A percentile compares a stretch with the other conserved stretches of the same genome.
Conservation (phyloP, 768 basidiomycete genomes). For the Mycena rosella region DNA sequence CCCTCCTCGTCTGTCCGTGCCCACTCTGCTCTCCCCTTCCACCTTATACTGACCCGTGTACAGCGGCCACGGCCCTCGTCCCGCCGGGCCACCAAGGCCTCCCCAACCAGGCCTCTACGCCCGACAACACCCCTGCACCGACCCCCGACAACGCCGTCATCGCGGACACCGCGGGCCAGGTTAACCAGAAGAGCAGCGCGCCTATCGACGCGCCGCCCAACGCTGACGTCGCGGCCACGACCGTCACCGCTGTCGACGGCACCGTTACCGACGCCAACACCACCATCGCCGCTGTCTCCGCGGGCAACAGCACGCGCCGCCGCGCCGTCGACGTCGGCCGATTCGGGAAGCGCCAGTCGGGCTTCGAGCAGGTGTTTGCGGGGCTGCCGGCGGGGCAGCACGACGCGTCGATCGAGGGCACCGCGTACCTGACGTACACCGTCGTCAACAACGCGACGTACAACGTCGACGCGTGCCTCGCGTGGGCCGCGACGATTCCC, state of each 20-base stretch:
- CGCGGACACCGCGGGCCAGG: conserved; percentile 21
- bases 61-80: conserved; percentile 41
- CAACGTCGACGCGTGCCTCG: conserved; percentile 57
- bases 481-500: conserved; percentile 52
- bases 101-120: conserved; percentile 24
- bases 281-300: conserved; percentile 32
- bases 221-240: conserved; percentile 38
- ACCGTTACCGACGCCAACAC: too few species aligned
- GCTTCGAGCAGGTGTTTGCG: conserved; percentile 50
- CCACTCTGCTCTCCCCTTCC: not conserved
- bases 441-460: conserved; percentile 61
- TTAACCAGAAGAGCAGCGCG: conserved; percentile 34
- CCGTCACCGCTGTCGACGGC: conserved; percentile 61
- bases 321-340: conserved; percentile 20
- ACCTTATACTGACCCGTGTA: not conserved
- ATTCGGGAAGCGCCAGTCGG: conserved; percentile 39
- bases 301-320: conserved; percentile 22
- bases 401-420: conserved; percentile 61
- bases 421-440: conserved; percentile 62
- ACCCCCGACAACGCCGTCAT: conserved; percentile 33
- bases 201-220: conserved; percentile 27
- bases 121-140: conserved; percentile 33
- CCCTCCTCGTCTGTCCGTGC: conserved; percentile 22
- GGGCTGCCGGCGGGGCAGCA: conserved; percentile 51
- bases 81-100: conserved; percentile 44